phyloP scores from a whole-genome alignment of 345 rosid genomes.

The Abelmoschus esculentus region DNA sequence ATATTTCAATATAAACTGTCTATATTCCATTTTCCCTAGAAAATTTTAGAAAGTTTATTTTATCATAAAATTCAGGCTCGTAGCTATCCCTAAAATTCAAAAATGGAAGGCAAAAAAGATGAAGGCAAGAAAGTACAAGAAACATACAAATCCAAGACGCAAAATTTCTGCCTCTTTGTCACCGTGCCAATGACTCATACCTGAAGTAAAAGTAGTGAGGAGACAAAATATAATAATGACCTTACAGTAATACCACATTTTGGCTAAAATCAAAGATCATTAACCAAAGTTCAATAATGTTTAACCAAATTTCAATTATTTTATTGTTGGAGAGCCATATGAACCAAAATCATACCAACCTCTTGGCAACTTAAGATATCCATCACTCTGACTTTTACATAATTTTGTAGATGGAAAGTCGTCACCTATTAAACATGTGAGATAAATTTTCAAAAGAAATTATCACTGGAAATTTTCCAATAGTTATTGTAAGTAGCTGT shows the following conservation, averaged over 20 bases:
- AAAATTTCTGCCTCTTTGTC: constrained; percentile 74
- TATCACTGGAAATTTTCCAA: neutral
- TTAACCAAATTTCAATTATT: neutral
- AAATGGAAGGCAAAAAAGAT: too few species aligned
- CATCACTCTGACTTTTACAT: constrained; percentile 31
- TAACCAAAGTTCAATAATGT: neutral
- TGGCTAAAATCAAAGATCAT: neutral
- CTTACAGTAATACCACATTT: neutral
- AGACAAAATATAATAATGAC: constrained; percentile 1
- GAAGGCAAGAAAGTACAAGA: too few species aligned
- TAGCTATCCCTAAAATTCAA: too few species aligned
- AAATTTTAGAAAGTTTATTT: too few species aligned
- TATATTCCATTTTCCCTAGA: too few species aligned
- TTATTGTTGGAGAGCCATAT: neutral
- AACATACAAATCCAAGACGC: constrained; percentile 82
- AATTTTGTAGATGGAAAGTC: constrained; percentile 35
- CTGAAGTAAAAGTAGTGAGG: constrained; percentile 33
- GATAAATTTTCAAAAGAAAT: neutral
- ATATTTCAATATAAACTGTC: too few species aligned
- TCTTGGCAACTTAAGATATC: constrained; percentile 42
- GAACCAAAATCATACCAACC: constrained; percentile 32
- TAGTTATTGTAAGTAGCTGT: neutral
- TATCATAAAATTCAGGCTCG: too few species aligned
- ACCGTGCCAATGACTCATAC: constrained; percentile 50
- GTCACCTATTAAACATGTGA: constrained; percentile 27